Evolutionary conservation across 2,329 filamentous ascomycete species (phyloP), one percentile per base, ranked within the genome.

Genomic region (Colletotrichum somersetense): DNA sequence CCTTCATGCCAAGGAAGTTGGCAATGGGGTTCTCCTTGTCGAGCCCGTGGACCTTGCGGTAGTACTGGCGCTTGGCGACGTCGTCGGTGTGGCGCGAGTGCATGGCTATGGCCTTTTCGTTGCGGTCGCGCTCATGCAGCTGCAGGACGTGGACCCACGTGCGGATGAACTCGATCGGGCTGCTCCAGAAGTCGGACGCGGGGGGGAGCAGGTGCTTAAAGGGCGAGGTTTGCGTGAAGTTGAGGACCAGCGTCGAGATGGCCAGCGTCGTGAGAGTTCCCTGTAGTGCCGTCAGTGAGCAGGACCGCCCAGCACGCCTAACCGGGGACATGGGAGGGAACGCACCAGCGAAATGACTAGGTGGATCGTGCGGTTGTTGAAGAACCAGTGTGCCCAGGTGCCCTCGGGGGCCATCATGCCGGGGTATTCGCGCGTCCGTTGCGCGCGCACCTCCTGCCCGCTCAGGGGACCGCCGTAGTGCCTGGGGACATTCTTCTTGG

Each of bases 331-430:
- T 2, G 30, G 16, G 38, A 40, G 50, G 33, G 12, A 18, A 80
- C 88, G 71, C 86, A 97, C 94, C 85, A 98, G 87, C 2, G 93
- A 93, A 80, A 99, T 95, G 81, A 89, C 92, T 38, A 94, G 81
- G 82, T 99, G 96, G 68, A 98, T 89, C 67, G 84, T 84, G 71
- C 89, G 88, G 80, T 90, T 96, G 76, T 93, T 91, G 80, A 97
- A 86, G 81, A 98, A 95, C 89, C 92, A 95, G 81, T 96, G 89
- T 83, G 93, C 88, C 82, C 94, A 94, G 0, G 92, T 93, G 7
- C 94, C 94, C 79, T 92, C 87, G 0, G 95, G 91, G 58, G 96
- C 93, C 87, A 97, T 95, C 88, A 97, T 91, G 77, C 95, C 92
- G 1, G 96, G 96, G 80, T 98, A 98, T 75, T 92, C 86, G 81